phyloP scores from a whole-genome alignment of 2,329 filamentous ascomycete species.

The Talaromyces sp. region DNA sequence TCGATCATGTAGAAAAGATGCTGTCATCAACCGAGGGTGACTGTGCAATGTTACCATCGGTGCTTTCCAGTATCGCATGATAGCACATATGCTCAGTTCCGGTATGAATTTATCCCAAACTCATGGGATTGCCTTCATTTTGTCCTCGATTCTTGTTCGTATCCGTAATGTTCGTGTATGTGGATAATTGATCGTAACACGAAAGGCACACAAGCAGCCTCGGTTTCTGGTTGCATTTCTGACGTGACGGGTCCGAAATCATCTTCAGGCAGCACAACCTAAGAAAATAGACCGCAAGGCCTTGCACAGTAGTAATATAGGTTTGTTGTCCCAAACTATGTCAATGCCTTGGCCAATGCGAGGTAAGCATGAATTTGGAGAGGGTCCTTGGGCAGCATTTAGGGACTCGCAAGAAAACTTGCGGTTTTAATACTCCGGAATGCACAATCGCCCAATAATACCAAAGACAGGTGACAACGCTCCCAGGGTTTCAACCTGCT shows the following conservation, averaged over 20 bases:
- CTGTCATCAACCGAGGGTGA: background rate
- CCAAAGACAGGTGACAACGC: conserved; percentile 19
- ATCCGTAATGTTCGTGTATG: background rate
- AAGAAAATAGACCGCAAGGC: conserved; percentile 1
- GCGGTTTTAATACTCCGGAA: conserved; percentile 5
- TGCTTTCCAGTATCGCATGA: background rate
- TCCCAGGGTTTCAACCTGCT: conserved; percentile 1
- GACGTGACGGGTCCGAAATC: background rate
- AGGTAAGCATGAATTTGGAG: background rate
- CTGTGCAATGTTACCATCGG: background rate
- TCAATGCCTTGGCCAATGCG: conserved; percentile 13
- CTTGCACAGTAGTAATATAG: background rate
- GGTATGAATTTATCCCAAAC: background rate
- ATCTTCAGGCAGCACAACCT: conserved; percentile 13
- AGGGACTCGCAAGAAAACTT: conserved; percentile 1
- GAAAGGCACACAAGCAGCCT: background rate
- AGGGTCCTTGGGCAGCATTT: conserved; percentile 13
- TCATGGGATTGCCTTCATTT: background rate
- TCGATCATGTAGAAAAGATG: background rate
- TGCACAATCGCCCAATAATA: conserved; percentile 16
- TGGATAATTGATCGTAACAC: background rate
- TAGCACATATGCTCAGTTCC: background rate
- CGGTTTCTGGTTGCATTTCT: background rate
- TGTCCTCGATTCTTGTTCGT: background rate
- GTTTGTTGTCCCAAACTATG: background rate